Conservation (phyloP, 352 stramenopile species). For the Phytophthora cajani region DNA sequence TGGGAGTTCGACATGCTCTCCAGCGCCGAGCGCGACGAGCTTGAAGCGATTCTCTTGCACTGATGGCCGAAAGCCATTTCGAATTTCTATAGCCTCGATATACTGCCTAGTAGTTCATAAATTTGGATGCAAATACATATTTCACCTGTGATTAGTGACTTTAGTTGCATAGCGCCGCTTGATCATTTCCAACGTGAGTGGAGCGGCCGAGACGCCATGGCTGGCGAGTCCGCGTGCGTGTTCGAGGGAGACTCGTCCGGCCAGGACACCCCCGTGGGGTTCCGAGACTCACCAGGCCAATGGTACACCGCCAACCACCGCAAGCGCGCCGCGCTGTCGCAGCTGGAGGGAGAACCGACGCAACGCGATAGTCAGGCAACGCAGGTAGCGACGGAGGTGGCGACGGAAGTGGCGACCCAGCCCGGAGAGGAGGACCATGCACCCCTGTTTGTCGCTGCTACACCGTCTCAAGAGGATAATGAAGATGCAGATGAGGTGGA, state of each 20-base stretch:
- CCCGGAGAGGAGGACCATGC: slow-evolving; percentile 5
- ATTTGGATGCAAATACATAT: not conserved
- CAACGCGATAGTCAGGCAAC: slow-evolving; percentile 55
- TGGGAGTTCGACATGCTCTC: slow-evolving; percentile 1
- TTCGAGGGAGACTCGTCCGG: slow-evolving; percentile 49
- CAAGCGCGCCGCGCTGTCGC: slow-evolving; percentile 42
- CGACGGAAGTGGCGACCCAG: slow-evolving; percentile 19
- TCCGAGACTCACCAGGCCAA: slow-evolving; percentile 59
- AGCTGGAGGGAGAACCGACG: slow-evolving; percentile 47
- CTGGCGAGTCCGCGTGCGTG: slow-evolving; percentile 16
- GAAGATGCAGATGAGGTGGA: slow-evolving; percentile 49
- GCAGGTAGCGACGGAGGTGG: slow-evolving; percentile 33
- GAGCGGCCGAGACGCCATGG: slow-evolving; percentile 17
- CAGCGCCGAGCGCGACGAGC: not conserved
- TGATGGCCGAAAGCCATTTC: not conserved
- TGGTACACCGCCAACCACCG: slow-evolving; percentile 38
- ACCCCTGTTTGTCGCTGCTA: slow-evolving; percentile 58
- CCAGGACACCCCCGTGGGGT: slow-evolving; percentile 66
- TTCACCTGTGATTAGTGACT: not conserved
- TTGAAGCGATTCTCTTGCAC: not conserved
- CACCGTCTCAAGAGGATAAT: slow-evolving; percentile 26
- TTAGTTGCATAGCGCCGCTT: slow-evolving; percentile 1
- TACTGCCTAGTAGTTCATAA: not conserved
- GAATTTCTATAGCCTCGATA: not conserved
- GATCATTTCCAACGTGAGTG: not conserved